Evolutionary conservation across 345 rosid species (phyloP), one percentile per base, ranked within the genome.

Genomic region (Moricandia arvensis): DNA sequence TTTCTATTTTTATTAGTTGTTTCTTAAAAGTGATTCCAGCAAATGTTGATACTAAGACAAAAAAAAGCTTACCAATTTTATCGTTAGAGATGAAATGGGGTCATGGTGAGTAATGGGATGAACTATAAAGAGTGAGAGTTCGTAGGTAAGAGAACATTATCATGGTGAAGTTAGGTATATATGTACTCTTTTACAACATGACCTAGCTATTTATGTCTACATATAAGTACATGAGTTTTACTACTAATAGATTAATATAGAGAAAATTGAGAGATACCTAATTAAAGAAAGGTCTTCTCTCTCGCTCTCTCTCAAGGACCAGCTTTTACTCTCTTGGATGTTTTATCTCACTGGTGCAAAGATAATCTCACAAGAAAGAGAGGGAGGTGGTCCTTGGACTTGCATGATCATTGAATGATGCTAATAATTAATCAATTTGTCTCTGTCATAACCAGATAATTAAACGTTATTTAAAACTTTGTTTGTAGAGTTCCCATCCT

Each of bases 141-240:
- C 68, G 63, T 73, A 79, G 78, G 78, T 73, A 55, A 68, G 53
- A 73, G 65, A 72, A 67, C 77, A 78, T 61, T 67, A 78, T 54
- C 66, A 67, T 61, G 27, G 66, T 43, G 66, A 73, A 67, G 53
- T n/a, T 45, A 45, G 53, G 53, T 45, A 45, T 45, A 29, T 2
- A 21, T 21, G 49, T 43, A 43, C 15, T 4, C 7, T 43, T 45
- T 45, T 45, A 45, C 53, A 45, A 16, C 53, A n/a, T 45, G 17
- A 45, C 53, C 53, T 45, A 45, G 53, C 17, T 6, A 45, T 45
- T 45, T 45, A n/a, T 2, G 6, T 45, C 17, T 45, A 45, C 49
- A 8, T 45, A 45, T n/a, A 45, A 43, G 53, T 45, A 45, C 53
- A 45, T 45, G 53, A 45, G n/a, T 45, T 45, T 45, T 45, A 45